These are phyloP conservation scores for Thymus quinquecostatus DNA, from an alignment of 257 asterid species.

Conservation along the genomic window DNA sequence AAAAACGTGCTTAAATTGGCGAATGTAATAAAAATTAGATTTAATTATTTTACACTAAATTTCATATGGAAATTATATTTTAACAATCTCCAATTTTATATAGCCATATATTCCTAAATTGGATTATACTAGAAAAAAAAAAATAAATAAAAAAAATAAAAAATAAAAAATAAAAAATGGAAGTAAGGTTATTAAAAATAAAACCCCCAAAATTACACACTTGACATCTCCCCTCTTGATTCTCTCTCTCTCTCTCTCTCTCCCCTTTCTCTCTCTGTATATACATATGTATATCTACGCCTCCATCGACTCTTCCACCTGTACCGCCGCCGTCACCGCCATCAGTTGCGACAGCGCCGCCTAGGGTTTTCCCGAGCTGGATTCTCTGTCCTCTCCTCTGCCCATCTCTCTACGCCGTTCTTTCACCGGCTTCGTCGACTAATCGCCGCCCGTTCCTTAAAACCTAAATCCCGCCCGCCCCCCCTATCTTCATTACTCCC, in stretches of 20 bases:
- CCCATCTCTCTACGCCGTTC: constrained; percentile 53
- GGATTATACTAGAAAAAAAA: not conserved
- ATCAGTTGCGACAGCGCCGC: constrained; percentile 31
- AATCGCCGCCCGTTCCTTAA: constrained; percentile 34
- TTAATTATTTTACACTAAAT: no score
- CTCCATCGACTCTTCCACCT: constrained; percentile 50
- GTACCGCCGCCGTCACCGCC: constrained; percentile 49
- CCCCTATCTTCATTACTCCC: constrained; percentile 29
- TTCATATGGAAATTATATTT: not conserved
- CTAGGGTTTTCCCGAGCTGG: constrained; percentile 59
- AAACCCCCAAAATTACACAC: constrained; percentile 43
- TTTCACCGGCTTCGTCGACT: constrained; percentile 73
- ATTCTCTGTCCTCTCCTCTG: constrained; percentile 43
- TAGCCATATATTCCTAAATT: not conserved
- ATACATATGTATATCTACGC: constrained; percentile 50
- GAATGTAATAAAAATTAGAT: no score
- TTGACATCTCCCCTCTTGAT: constrained; percentile 32
- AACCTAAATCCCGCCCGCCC: constrained; percentile 34
- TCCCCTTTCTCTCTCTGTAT: constrained; percentile 35
- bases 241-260: constrained; percentile 44
- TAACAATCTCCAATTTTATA: not conserved
- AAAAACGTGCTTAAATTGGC: constrained; percentile 16
- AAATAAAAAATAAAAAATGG: not conserved
- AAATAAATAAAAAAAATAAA: not conserved
- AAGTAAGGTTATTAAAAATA: constrained; percentile 19